These are phyloP conservation scores for Stropharia rugosoannulata DNA, from an alignment of 768 basidiomycete genomes.

Conservation along the genomic window DNA sequence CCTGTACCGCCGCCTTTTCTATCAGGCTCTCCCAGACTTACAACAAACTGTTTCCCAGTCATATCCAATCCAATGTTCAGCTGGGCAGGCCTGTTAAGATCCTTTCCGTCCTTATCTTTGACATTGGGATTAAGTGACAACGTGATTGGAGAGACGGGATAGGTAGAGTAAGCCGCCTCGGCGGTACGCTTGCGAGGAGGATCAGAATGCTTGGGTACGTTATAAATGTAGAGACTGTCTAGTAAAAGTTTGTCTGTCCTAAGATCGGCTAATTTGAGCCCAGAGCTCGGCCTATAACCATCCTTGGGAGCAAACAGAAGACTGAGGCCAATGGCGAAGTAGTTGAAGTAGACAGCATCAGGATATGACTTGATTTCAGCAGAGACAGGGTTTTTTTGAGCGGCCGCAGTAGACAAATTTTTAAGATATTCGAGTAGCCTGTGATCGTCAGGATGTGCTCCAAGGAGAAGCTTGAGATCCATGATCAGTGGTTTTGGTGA, in stretches of 20 bases:
- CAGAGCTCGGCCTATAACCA: slow-evolving; percentile 58
- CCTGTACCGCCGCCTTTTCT: slow-evolving; percentile 90
- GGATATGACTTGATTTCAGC: slow-evolving; percentile 79
- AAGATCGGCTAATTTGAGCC: slow-evolving; percentile 34
- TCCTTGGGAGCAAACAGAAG: slow-evolving; percentile 69
- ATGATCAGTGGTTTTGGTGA: background rate
- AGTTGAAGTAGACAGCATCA: slow-evolving; percentile 88
- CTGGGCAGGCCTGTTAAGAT: slow-evolving; percentile 31
- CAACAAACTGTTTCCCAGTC: slow-evolving; percentile 79
- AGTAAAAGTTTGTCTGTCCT: slow-evolving; percentile 50
- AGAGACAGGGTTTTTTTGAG: slow-evolving; percentile 7
- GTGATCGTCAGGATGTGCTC: slow-evolving; percentile 48
- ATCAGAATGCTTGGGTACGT: slow-evolving; percentile 39
- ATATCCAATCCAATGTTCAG: slow-evolving; percentile 48
- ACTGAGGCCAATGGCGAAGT: slow-evolving; percentile 76
- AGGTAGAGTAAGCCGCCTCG: slow-evolving; percentile 57
- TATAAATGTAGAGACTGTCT: slow-evolving; percentile 85
- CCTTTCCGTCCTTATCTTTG: slow-evolving; percentile 37
- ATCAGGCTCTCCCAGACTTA: slow-evolving; percentile 77
- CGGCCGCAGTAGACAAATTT: slow-evolving; percentile 28
- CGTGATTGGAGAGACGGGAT: slow-evolving; percentile 53
- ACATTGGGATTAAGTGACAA: slow-evolving; percentile 36
- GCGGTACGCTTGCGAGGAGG: slow-evolving; percentile 31
- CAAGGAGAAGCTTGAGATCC: slow-evolving; percentile 41
- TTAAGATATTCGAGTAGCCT: slow-evolving; percentile 42